Evolutionary conservation across 495 filamentous ascomycete genomes (phyloP), one percentile per base, ranked within the genome.

Genomic region (Symbiotaphrina buchneri): DNA sequence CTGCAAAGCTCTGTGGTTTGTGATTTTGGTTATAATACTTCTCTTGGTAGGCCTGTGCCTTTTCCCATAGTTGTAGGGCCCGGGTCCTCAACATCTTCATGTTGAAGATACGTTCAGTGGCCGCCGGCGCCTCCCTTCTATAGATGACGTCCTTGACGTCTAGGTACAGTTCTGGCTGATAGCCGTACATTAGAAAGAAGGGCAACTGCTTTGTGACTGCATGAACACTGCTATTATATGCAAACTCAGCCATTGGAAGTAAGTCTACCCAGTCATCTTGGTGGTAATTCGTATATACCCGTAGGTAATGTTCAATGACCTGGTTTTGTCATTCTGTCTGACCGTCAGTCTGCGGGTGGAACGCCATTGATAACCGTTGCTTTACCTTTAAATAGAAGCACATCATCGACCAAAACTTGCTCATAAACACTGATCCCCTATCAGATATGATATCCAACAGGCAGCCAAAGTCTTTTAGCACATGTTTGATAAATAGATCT

Each of bases 231-330:
- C 42, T 42, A 18, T 53, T 52, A 18, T 39, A 34, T 4, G 40
- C 31, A 26, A 54, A 49, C 20, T 55, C 13, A 10, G 40, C 37
- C 2, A 39, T 18, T 0, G 30, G 27, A 10, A 42, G 27, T 31
- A 21, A 31, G 0, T 34, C 13, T 8, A 18, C 3, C 39, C 30
- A 43, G 27, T 43, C 30, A 18, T 38, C 41, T 28, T 41, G 35
- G 10, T 34, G 18, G 21, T 43, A 41, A 1, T 30, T 27, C 1
- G 27, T n/a, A 22, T 39, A 41, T 7, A n/a, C 6, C 0, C 19
- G 30, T 1, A 43, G 34, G 18, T 43, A 43, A 8, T 41, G 34
- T 21, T 43, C 35, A 20, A 42, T 15, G 2, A 33, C 24, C 0
- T 38, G 27, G 19, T 41, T 41, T 4, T 39, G 26, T 19, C 29